Conservation (phyloP, 805 yeast species). For the Phaffomyces thermotolerans region DNA sequence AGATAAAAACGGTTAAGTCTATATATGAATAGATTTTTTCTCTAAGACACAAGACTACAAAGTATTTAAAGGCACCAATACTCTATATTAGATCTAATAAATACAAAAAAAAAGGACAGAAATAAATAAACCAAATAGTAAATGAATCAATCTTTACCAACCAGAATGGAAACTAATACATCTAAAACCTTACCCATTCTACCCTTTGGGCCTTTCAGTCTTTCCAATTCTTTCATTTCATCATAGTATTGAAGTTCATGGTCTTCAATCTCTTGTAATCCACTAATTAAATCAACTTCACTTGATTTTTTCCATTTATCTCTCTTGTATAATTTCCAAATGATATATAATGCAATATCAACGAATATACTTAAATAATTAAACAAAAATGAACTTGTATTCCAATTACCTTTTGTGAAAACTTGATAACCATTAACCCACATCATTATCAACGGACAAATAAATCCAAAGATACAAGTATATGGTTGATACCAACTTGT, state of each 20-base stretch:
- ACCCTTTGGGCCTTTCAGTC: conserved; percentile 14
- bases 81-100: too few relatives aligned
- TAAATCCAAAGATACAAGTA: conserved; percentile 41
- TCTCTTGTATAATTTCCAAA: conserved; percentile 46
- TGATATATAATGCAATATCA: conserved; percentile 37
- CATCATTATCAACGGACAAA: conserved; percentile 42
- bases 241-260: conserved; percentile 35
- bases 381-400: conserved; percentile 52
- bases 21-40: too few relatives aligned
- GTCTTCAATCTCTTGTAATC: conserved; percentile 49
- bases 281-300: conserved; percentile 48
- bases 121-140: too few relatives aligned
- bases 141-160: conserved; percentile 16
- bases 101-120: too few relatives aligned
- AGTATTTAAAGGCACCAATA: too few relatives aligned
- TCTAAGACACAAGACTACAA: too few relatives aligned
- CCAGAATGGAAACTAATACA: conserved; percentile 12
- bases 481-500: conserved; percentile 56
- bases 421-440: conserved; percentile 63
- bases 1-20: too few relatives aligned
- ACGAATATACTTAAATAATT: conserved; percentile 67
- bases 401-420: conserved; percentile 63
- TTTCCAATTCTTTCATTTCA: conserved; percentile 15
- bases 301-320: conserved; percentile 37
- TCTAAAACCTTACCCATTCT: conserved; percentile 13